These are phyloP conservation scores for Nakazawaea molendinolei DNA, from an alignment of 805 yeast genomes.

Conservation along the genomic window DNA sequence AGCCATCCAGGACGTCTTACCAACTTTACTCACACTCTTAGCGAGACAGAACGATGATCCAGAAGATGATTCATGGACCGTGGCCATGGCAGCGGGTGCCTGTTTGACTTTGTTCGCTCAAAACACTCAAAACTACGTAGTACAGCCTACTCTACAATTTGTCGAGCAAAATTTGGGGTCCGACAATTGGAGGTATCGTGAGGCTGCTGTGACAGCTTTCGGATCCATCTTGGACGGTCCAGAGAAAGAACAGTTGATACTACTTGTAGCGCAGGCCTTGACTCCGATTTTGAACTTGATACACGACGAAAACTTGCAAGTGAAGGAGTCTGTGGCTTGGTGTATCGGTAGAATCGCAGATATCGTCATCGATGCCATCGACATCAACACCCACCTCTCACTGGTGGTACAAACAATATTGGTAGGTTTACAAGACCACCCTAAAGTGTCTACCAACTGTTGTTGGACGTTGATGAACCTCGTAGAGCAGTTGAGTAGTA, in stretches of 20 bases:
- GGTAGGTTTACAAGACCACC: conserved; percentile 82
- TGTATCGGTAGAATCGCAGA: conserved; percentile 96
- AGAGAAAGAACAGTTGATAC: conserved; percentile 59
- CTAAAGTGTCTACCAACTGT: conserved; percentile 92
- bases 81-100: conserved; percentile 98
- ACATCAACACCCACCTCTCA: conserved; percentile 58
- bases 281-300: conserved; percentile 71
- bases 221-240: conserved; percentile 97
- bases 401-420: conserved; percentile 66
- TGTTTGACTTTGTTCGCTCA: conserved; percentile 93
- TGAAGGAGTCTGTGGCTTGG: conserved; percentile 97
- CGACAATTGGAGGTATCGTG: conserved; percentile 76
- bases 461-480: conserved; percentile 96
- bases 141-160: conserved; percentile 77
- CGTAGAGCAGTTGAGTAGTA: conserved; percentile 68
- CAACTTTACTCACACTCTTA: conserved; percentile 72
- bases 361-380: conserved; percentile 70
- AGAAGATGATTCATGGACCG: conserved; percentile 96
- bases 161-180: conserved; percentile 67
- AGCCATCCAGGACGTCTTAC: conserved; percentile 81
- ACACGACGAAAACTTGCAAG: conserved; percentile 72
- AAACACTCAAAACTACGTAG: conserved; percentile 78
- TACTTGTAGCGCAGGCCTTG: conserved; percentile 74
- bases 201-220: conserved; percentile 98
- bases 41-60: conserved; percentile 90